Evolutionary conservation across 805 yeast species (phyloP), one percentile per base, ranked within the genome.

Genomic region (Wickerhamomyces bisporus): DNA sequence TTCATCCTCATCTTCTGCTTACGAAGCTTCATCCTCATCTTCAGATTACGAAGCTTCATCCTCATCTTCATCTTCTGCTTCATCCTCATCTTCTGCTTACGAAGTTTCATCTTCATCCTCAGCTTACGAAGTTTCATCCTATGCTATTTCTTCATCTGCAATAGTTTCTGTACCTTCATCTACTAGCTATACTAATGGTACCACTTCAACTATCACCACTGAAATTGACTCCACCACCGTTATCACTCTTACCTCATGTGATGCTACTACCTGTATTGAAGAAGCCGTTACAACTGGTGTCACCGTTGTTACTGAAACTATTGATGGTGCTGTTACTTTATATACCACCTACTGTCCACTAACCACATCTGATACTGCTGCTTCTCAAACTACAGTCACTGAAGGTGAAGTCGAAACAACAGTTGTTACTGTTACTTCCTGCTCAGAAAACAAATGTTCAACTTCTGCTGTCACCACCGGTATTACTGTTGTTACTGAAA

Each of bases 271-370:
- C 13, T 51, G 56, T 20, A 33, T 48, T 9, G 39, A 36, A 26
- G 23, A 35, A 16, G 30, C 50, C 21, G 47, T 42, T 20, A 46
- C 61, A 39, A 62, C 68, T 36, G 50, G 57, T 36, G 49, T 46
- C 33, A 45, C 54, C 21, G 49, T 40, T 21, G 60, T 61, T 30
- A 58, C 60, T 32, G 46, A 41, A 32, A 65, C 71, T 27, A 43
- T 52, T 15, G 32, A 16, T 13, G 49, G 47, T 31, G 43, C 33
- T 4, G 47, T 36, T 13, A 45, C 54, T 30, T 37, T 16, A 7
- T 43, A 44, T 49, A 44, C 55, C 18, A 47, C 53, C 32, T 44
- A 56, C 45, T 51, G 57, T 32, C 46, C 57, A 44, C 37, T 44
- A 25, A 36, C 44, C 34, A 32, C 45, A 26, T 30, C 39, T n/a